phyloP scores from a whole-genome alignment of 345 rosid species.

The Arabidopsis thaliana region DNA sequence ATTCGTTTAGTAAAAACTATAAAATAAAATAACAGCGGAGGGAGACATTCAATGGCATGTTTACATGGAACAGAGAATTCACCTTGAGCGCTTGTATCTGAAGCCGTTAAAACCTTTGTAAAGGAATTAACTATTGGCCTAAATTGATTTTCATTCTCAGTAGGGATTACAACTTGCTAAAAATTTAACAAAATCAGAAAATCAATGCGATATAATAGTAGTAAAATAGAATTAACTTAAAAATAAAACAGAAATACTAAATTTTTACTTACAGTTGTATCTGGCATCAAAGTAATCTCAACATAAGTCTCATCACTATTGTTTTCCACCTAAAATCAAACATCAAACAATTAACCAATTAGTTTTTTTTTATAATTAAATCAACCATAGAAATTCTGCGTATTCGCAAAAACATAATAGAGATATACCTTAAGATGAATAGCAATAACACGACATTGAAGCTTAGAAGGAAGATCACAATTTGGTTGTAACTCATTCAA shows the following conservation, averaged over 20 bases:
- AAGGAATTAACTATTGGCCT: not conserved
- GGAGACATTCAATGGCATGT: constrained; percentile 62
- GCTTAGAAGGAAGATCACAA: constrained; percentile 55
- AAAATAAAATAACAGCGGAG: constrained; percentile 55
- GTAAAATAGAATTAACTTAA: not conserved
- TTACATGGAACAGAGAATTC: constrained; percentile 60
- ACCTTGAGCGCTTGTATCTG: constrained; percentile 28
- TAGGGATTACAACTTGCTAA: not conserved
- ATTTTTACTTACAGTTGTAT: constrained; percentile 45
- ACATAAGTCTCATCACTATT: constrained; percentile 64
- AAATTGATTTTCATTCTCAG: not conserved
- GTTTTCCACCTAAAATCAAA: constrained; percentile 54
- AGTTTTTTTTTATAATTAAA: too few species aligned
- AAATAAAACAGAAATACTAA: not conserved
- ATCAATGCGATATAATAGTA: not conserved
- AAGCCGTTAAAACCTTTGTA: not conserved
- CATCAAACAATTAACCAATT: not conserved
- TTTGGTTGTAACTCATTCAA: constrained; percentile 52
- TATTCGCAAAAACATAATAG: not conserved
- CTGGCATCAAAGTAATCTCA: constrained; percentile 53
- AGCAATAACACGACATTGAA: constrained; percentile 55
- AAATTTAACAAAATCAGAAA: not conserved
- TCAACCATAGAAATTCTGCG: not conserved
- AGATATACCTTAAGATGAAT: constrained; percentile 53
- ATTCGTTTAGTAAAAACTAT: too few species aligned